A percentile compares a stretch with the other conserved stretches of the same genome.
These are phyloP conservation scores for Populus trichocarpa DNA, from an alignment of 441 rosid species.

Conservation along the genomic window DNA sequence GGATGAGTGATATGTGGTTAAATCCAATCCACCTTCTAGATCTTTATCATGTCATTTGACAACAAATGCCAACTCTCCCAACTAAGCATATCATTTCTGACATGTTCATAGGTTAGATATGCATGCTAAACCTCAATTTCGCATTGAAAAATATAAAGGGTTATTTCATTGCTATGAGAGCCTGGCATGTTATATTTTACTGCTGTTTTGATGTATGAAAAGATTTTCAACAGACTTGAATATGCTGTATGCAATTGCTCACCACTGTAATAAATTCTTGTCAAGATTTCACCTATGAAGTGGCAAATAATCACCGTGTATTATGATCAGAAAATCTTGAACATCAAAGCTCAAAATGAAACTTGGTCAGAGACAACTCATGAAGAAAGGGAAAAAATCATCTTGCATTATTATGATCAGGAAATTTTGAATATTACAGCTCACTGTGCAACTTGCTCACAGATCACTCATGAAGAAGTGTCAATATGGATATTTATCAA, in stretches of 20 bases:
- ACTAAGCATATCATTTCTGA: not conserved
- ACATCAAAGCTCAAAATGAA: not conserved
- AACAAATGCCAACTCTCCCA: not conserved
- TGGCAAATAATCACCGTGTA: not conserved
- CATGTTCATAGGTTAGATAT: not conserved
- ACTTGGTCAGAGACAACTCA: not conserved
- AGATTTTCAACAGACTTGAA: not conserved
- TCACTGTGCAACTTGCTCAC: not conserved
- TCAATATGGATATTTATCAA: not conserved
- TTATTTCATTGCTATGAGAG: not conserved
- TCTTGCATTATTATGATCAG: not conserved
- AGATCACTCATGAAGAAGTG: not conserved
- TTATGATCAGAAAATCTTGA: not conserved
- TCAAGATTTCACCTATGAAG: not conserved
- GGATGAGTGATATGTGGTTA: conserved; percentile 1
- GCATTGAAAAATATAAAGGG: not conserved
- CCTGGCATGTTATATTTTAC: not conserved
- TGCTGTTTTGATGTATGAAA: not conserved
- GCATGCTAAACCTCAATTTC: not conserved
- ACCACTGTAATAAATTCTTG: not conserved
- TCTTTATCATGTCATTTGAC: not conserved
- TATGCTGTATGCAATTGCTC: not conserved
- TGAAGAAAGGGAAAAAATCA: not conserved
- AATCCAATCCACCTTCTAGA: not conserved
- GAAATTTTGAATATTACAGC: not conserved